Percentiles rank a stretch among this genome's conserved stretches.
Evolutionary conservation across 2,329 filamentous ascomycete species (phyloP).

Genomic region (Penicillium sp.): DNA sequence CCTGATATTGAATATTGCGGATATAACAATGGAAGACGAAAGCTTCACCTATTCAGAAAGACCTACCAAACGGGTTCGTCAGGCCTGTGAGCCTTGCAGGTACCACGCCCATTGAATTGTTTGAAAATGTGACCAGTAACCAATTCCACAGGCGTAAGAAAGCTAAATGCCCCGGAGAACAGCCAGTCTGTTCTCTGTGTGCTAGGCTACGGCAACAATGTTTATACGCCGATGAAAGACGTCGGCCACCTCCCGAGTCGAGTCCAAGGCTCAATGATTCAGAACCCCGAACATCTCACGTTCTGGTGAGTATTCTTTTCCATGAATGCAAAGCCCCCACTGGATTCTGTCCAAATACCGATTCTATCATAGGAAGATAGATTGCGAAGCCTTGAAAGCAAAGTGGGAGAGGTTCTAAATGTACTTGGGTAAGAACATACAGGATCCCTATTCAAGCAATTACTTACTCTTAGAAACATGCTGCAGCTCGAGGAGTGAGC

Average conservation of each 20-base stretch:
- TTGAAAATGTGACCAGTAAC: conserved; percentile 4
- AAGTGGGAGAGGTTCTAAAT: conserved; percentile 37
- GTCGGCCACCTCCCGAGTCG: conserved; percentile 19
- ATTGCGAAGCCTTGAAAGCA: conserved; percentile 34
- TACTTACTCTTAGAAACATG: neutral
- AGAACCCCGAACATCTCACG: conserved; percentile 14
- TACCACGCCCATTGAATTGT: neutral
- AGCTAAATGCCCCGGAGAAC: conserved; percentile 52
- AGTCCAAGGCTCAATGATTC: conserved; percentile 8
- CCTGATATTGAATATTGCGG: neutral
- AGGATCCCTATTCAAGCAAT: conserved; percentile 1
- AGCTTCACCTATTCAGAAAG: conserved; percentile 21
- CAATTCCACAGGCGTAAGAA: conserved; percentile 48
- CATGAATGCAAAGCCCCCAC: neutral
- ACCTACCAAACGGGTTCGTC: conserved; percentile 38
- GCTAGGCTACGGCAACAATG: conserved; percentile 50
- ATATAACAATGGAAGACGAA: conserved; percentile 12
- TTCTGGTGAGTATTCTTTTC: conserved; percentile 18
- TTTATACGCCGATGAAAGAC: conserved; percentile 41
- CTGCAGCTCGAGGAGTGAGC: conserved; percentile 17
- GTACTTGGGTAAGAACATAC: conserved; percentile 32
- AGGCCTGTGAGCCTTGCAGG: conserved; percentile 46
- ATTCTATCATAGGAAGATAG: conserved; percentile 29
- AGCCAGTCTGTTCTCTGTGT: conserved; percentile 51
- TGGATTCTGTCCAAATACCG: neutral